Base-by-base conservation (phyloP, 208 protist genomes). In the Trypanosoma melophagium region DNA sequence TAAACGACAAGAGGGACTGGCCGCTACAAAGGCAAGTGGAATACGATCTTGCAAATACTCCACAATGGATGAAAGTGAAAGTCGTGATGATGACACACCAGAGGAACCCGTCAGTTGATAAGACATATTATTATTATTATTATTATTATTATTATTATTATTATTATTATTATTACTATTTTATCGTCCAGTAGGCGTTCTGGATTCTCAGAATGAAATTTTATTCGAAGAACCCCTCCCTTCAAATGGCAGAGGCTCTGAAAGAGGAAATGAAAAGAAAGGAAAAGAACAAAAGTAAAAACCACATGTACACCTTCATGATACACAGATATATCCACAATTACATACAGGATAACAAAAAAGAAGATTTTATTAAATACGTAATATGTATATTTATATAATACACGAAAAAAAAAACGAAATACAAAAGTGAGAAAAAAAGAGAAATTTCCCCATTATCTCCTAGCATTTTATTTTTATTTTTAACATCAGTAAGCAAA, bases 1-100 rank as follows among this genome's bases (percentile, higher is more conserved):
- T 31, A 60, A 14, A 24, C 69, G 69, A 4, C 44, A 47, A 44
- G 61, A 55, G 24, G 69, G 69, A 56, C 35, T 57, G 38, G 41
- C 42, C 7, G 61, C 69, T 24, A 74, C 12, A 57, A 74, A 41
- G 41, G 69, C 69, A 7, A 74, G 53, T 25, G 69, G 69, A 24
- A 57, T 25, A 38, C 38, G 25, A 14, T 47, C 40, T 14, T 71
- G 59, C 57, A 89, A 81, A 60, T 77, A 90, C 24, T 75, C 40
- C 3, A 83, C 59, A 17, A 88, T 59, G 4, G 64, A 58, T 24
- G 69, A 54, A 1, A 69, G 28, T 35, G 28, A 35, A 35, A 35
- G 28, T 35, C 5, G 21, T 56, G 25, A 49, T 42, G 49, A 40
- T 35, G 25, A 17, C 41, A 47, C 22, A 7, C n/a, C 4, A 5